Conservation (phyloP, 306 rosid genomes). For the Astragalus glycyphyllos region DNA sequence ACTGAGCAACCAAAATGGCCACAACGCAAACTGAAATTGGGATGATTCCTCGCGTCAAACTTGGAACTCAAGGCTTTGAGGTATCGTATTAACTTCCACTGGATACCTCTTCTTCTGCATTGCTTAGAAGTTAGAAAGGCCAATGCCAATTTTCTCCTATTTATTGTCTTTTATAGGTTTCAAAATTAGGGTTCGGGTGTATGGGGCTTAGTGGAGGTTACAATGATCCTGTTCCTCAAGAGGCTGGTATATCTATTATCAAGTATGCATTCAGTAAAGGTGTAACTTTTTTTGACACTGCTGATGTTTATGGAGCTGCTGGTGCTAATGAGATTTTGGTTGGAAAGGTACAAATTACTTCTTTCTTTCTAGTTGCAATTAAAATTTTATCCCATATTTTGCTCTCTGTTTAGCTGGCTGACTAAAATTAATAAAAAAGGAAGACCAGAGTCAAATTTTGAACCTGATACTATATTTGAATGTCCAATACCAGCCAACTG, state of each 20-base stretch:
- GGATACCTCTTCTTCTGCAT: neutral
- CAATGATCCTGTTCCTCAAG: conserved; percentile 61
- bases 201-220: conserved; percentile 64
- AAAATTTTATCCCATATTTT: neutral
- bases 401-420: neutral
- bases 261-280: conserved; percentile 68
- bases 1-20: conserved; percentile 41
- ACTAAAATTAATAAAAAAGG: too few relatives aligned
- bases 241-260: conserved; percentile 59
- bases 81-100: neutral
- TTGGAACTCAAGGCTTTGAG: conserved; percentile 43
- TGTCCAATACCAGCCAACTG: too few relatives aligned
- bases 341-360: conserved; percentile 60
- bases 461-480: neutral
- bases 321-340: conserved; percentile 65
- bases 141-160: neutral
- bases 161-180: conserved; percentile 50
- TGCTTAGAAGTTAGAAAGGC: neutral
- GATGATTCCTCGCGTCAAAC: conserved; percentile 27
- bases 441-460: neutral
- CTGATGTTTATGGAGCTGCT: conserved; percentile 62
- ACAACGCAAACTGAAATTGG: neutral
- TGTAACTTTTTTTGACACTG: conserved; percentile 75
- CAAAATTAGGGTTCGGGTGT: conserved; percentile 80
- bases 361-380: neutral